Evolutionary conservation across 2,329 filamentous ascomycete species (phyloP), one percentile per base, ranked within the genome.

Genomic region (Xylariaceae sp.): DNA sequence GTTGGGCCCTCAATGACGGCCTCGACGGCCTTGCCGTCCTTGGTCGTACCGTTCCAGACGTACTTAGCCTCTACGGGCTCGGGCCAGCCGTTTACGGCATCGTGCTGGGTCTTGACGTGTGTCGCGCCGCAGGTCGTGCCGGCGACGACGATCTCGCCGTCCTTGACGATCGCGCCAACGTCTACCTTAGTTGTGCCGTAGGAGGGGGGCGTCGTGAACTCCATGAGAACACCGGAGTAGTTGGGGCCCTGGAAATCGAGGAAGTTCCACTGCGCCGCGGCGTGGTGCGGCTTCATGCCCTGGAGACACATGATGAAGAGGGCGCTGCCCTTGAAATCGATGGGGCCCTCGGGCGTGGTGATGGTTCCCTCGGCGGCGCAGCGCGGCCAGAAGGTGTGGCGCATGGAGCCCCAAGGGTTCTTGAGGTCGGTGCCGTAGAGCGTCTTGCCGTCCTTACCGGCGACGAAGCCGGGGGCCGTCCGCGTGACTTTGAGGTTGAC

Each of bases 201-300:
- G 3, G 93, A 97, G 3, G 90, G 86, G 34, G 94, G 95, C 0
- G 94, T 99, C 44, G 86, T 96, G 75, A 87, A 99, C 75, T 97
- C 89, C 94, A 99, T 99, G 79, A 97, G 80, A 65, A 96, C 77
- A 34, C 92, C 93, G 34, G 92, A 94, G 77, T 91, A 89, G 17
- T 81, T 90, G 18, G 91, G 88, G 11, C 90, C 88, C 73, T 97
- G 92, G 79, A 96, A 96, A 76, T 92, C 85, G 75, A 85, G 82
- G 78, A 97, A 99, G 76, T 94, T 96, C 94, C 94, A 99, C 64
- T 84, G 86, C 35, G 89, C 86, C 62, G 93, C 92, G 61, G 92
- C 89, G 73, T 99, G 95, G 75, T 99, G 94, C 47, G 94, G 94
- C 82, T 99, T 99, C 93, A 97, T 97, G 73, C 92, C 94, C 78